A percentile compares a stretch with the other conserved stretches of the same genome.
Conservation (phyloP, 768 basidiomycete genomes). For the Psilocybe subaeruginosa region DNA sequence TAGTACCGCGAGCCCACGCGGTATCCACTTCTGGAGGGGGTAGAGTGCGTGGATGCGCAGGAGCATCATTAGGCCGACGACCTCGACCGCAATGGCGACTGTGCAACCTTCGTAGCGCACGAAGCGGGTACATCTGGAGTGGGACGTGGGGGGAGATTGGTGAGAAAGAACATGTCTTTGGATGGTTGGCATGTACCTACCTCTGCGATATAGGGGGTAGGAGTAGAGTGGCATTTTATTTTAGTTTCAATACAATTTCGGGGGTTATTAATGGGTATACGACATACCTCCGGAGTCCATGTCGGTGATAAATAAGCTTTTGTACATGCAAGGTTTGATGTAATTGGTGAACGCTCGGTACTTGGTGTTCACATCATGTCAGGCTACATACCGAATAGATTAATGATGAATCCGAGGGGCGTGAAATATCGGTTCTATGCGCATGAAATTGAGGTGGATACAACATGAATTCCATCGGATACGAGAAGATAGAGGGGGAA, state of each 20-base stretch:
- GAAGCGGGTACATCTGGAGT: conserved; percentile 44
- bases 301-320: conserved; percentile 44
- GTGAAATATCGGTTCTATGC: conserved; percentile 66
- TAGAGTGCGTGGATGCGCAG: conserved; percentile 50
- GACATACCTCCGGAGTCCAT: conserved; percentile 41
- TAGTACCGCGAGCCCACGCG: conserved; percentile 32
- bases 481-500: neutral
- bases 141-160: neutral
- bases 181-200: neutral
- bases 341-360: too few species aligned
- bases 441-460: neutral
- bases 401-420: conserved; percentile 63
- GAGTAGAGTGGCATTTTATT: neutral
- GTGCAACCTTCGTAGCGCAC: conserved; percentile 56
- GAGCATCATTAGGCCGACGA: conserved; percentile 63
- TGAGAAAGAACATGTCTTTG: neutral
- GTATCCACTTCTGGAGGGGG: conserved; percentile 32
- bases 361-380: too few species aligned
- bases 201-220: neutral
- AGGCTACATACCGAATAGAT: conserved; percentile 43
- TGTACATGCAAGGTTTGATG: neutral
- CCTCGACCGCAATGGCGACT: conserved; percentile 53
- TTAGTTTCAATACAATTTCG: too few species aligned
- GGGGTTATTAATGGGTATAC: neutral
- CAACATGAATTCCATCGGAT: neutral